phyloP scores from a whole-genome alignment of 805 yeast species.

The Starmerella bombicola region DNA sequence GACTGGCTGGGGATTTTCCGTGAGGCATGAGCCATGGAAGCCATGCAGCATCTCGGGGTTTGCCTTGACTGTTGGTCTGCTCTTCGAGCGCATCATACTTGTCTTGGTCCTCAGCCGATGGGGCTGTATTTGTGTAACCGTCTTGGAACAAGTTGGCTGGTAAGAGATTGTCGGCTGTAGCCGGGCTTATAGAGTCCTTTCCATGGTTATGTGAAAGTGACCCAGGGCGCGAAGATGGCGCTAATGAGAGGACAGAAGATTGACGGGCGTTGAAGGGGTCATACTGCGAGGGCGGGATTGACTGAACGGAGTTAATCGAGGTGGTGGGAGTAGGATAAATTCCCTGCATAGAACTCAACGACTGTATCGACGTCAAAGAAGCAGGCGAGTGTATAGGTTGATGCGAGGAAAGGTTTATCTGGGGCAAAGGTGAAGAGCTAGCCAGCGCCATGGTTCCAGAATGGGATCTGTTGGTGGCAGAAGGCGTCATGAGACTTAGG shows the following conservation, averaged over 20 bases:
- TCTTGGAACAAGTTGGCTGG: constrained; percentile 16
- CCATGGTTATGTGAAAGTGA: neutral
- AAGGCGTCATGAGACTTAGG: too few species aligned
- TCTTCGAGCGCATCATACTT: too few species aligned
- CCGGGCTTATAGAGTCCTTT: constrained; percentile 3
- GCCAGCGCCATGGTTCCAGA: too few species aligned
- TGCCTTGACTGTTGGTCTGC: too few species aligned
- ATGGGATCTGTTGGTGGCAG: too few species aligned
- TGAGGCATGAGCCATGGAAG: constrained; percentile 13
- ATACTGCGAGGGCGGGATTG: neutral
- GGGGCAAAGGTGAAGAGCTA: too few species aligned
- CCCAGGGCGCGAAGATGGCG: neutral
- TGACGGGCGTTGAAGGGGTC: neutral
- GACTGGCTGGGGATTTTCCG: neutral
- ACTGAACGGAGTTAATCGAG: neutral
- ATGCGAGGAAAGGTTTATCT: too few species aligned
- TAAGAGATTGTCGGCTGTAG: constrained; percentile 9
- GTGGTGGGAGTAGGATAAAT: neutral
- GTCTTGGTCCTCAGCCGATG: too few species aligned
- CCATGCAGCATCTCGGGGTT: constrained; percentile 7
- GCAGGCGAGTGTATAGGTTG: too few species aligned
- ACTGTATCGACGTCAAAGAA: neutral
- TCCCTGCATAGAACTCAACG: neutral
- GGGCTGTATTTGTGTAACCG: too few species aligned
- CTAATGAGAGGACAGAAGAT: neutral